These are phyloP conservation scores for Suillus spraguei DNA, from an alignment of 768 basidiomycete genomes.

Conservation along the genomic window DNA sequence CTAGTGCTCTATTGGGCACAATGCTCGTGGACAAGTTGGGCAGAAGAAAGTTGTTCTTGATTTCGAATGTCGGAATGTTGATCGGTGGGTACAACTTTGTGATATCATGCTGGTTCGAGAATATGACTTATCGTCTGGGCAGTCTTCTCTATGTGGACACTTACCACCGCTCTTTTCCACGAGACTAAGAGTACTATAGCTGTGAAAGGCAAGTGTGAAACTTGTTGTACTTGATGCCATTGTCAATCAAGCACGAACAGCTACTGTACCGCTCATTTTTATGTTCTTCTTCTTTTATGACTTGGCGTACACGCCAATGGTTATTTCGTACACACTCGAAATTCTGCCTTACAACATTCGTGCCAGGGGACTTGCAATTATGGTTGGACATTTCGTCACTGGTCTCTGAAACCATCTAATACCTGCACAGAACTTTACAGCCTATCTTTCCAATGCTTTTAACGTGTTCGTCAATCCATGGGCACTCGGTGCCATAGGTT, in stretches of 20 bases:
- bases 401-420: slow-evolving; percentile 1
- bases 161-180: slow-evolving; percentile 43
- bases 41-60: slow-evolving; percentile 66
- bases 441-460: slow-evolving; percentile 71
- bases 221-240: background rate
- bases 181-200: slow-evolving; percentile 31
- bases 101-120: background rate
- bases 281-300: slow-evolving; percentile 54
- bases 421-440: slow-evolving; percentile 52
- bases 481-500: slow-evolving; percentile 55
- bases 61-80: slow-evolving; percentile 63
- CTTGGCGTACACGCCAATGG: slow-evolving; percentile 77
- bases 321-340: slow-evolving; percentile 66
- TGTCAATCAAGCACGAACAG: slow-evolving; percentile 28
- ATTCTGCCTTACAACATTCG: slow-evolving; percentile 81
- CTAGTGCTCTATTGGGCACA: slow-evolving; percentile 59
- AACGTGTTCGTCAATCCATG: slow-evolving; percentile 83
- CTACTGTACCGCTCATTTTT: slow-evolving; percentile 70
- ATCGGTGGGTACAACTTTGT: slow-evolving; percentile 39
- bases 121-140: background rate
- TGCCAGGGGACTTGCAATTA: slow-evolving; percentile 77
- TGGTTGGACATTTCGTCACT: slow-evolving; percentile 45
- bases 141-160: slow-evolving; percentile 63
- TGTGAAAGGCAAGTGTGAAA: slow-evolving; percentile 25
- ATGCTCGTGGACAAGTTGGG: slow-evolving; percentile 69